Percentiles rank a stretch among this genome's conserved stretches.
Evolutionary conservation across 352 stramenopile genomes (phyloP).

Genomic region (Globisporangium takayamanum): DNA sequence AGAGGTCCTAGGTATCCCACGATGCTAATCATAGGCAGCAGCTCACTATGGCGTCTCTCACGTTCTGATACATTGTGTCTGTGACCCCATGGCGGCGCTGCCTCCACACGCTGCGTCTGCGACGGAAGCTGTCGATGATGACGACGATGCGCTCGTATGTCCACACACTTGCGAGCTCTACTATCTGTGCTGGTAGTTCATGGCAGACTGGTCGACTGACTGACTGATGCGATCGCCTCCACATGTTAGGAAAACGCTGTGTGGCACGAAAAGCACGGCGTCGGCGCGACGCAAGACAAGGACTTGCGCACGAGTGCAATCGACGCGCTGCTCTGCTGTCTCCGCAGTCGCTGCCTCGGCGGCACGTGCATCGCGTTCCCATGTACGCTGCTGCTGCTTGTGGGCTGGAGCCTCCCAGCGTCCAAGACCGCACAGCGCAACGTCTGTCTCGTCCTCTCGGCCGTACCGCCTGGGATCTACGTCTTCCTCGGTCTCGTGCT

Average conservation of each 20-base stretch:
- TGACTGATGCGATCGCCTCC: not conserved
- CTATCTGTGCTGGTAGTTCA: too few species aligned
- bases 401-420: constrained; percentile 32
- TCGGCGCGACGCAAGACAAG: constrained; percentile 11
- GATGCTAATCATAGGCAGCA: too few species aligned
- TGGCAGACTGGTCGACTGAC: too few species aligned
- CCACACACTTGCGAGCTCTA: not conserved
- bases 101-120: not conserved
- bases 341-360: constrained; percentile 52
- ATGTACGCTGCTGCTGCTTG: constrained; percentile 42
- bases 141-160: constrained; percentile 17
- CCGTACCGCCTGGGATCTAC: constrained; percentile 35
- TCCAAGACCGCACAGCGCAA: constrained; percentile 19
- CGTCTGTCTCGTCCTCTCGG: constrained; percentile 39
- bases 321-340: constrained; percentile 51
- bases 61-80: too few species aligned
- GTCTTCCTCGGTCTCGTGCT: constrained; percentile 24
- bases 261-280: constrained; percentile 49
- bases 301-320: constrained; percentile 30
- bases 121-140: constrained; percentile 15
- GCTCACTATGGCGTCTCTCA: too few species aligned
- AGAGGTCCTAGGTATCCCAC: not conserved
- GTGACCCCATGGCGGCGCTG: too few species aligned
- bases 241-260: constrained; percentile 39
- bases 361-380: constrained; percentile 49